Conservation (phyloP, 2,329 filamentous ascomycete genomes). For the Tolypocladium amazonense region DNA sequence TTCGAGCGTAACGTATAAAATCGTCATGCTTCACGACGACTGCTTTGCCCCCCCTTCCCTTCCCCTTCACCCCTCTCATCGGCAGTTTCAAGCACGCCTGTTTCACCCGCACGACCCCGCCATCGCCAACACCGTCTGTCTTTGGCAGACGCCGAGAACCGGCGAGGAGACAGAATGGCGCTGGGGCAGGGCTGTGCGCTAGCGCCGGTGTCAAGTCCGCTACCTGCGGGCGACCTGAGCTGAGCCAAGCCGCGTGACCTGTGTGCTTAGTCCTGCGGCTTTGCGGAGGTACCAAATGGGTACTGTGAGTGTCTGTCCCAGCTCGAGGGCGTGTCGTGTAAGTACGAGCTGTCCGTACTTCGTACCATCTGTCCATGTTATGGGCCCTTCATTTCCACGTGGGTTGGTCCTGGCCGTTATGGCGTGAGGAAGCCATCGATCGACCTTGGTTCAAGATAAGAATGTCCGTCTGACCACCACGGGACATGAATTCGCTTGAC, state of each 20-base stretch:
- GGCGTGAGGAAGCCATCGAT: neutral
- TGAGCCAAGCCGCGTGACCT: neutral
- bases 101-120: neutral
- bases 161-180: constrained; percentile 1
- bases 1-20: neutral
- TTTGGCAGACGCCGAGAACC: constrained; percentile 1
- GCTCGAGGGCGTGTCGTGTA: neutral
- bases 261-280: neutral
- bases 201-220: neutral
- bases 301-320: neutral
- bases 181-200: constrained; percentile 1
- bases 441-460: neutral
- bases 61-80: neutral
- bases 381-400: neutral
- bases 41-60: neutral
- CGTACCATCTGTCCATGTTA: neutral
- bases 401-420: neutral
- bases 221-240: neutral
- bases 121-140: neutral
- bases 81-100: neutral
- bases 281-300: neutral
- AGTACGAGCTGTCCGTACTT: neutral
- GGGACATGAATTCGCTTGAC: neutral
- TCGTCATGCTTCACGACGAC: neutral
- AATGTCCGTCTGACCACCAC: neutral